Conservation (phyloP, 768 basidiomycete species). For the Pisolithus albus region DNA sequence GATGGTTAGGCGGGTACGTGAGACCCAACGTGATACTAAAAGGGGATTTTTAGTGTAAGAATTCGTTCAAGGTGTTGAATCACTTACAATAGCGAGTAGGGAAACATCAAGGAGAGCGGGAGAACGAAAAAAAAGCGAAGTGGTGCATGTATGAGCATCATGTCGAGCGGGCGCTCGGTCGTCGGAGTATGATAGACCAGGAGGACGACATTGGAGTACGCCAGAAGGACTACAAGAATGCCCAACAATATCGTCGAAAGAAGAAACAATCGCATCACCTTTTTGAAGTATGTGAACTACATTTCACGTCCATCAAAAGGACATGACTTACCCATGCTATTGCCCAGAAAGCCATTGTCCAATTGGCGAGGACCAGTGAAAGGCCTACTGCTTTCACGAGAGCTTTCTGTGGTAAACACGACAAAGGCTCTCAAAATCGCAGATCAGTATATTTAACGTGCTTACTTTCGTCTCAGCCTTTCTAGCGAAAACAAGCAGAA, state of each 20-base stretch:
- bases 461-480: constrained; percentile 77
- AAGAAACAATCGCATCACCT: constrained; percentile 76
- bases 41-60: too few species aligned
- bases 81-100: constrained; percentile 49
- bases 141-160: constrained; percentile 81
- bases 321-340: constrained; percentile 57
- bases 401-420: constrained; percentile 39
- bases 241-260: constrained; percentile 67
- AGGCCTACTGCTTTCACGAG: constrained; percentile 76
- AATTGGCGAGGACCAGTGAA: constrained; percentile 70
- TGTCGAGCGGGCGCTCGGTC: constrained; percentile 60
- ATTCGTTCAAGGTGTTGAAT: background rate
- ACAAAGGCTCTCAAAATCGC: background rate
- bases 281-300: background rate
- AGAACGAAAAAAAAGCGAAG: constrained; percentile 65
- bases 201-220: constrained; percentile 76
- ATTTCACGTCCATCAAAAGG: background rate
- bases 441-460: constrained; percentile 2
- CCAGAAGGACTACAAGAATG: constrained; percentile 57
- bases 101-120: constrained; percentile 38
- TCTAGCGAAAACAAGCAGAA: constrained; percentile 62
- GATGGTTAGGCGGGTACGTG: constrained; percentile 42
- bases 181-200: constrained; percentile 65
- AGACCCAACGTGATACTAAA: constrained; percentile 71
- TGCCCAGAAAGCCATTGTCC: constrained; percentile 75